Base-by-base conservation (phyloP, 306 rosid genomes). In the Rubus idaeus region DNA sequence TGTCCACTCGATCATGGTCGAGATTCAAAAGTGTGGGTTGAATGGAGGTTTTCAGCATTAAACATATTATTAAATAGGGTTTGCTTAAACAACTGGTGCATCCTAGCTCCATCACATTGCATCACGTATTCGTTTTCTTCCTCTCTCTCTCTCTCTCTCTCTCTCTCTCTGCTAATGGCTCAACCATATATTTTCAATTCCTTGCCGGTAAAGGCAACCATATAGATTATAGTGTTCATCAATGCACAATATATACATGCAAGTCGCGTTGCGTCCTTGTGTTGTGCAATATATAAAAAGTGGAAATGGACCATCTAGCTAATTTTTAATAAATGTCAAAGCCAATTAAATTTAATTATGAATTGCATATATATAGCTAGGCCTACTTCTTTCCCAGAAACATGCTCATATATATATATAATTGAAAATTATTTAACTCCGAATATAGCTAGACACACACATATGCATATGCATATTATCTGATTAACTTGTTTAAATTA, bases 1-100 rank as follows among this genome's bases (percentile, higher is more conserved):
- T 60, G 18, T 26, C 14, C 3, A 60, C 41, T 60, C 35, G 12
- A 23, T 58, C 64, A 23, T 61, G 67, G 26, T 12, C 42, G 5
- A 30, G 67, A 35, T 62, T 62, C n/a, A 62, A 30, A 35, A 12
- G 44, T 35, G 44, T 12, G 42, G 44, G 67, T 62, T 35, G 40
- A 71, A 52, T 51, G 50, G 64, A 52, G 12, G 64, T 71, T 71
- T 39, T 39, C 75, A 37, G n/a, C 50, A 71, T 39, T 71, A 53
- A 71, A 52, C 46, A 52, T 60, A 0, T 14, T 62, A 62, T 26
- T 62, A 62, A 62, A 62, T 62, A 63, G 35, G 35, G 35, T 30
- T 65, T 16, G 47, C 70, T 17, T 65, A 21, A 2, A 65, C 47
- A 65, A 65, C 47, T 17, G 13, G 70, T 17, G 70, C 70, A 65